Percentiles rank a stretch among this genome's conserved stretches.
phyloP scores from a whole-genome alignment of 768 basidiomycete genomes.

The Leccinum subtestaceum region DNA sequence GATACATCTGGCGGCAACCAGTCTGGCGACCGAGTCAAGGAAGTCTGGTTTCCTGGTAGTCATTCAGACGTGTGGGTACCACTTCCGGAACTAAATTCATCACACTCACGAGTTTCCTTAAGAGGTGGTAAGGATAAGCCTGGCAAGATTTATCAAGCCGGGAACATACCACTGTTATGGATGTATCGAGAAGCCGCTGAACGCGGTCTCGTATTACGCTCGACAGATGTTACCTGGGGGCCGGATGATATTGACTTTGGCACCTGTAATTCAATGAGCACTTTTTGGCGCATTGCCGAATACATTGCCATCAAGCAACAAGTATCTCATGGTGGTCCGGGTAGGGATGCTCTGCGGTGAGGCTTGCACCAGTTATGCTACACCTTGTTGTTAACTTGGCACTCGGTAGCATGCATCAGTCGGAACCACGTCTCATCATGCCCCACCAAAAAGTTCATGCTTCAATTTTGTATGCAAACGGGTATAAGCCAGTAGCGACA shows the following conservation, averaged over 20 bases:
- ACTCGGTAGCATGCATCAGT: constrained; percentile 2
- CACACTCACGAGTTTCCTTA: background rate
- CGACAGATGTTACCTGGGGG: constrained; percentile 16
- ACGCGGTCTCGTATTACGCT: constrained; percentile 7
- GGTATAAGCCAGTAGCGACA: background rate
- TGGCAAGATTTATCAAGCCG: background rate
- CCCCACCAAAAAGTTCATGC: background rate
- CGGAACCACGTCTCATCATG: constrained; percentile 12
- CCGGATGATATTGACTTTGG: constrained; percentile 18
- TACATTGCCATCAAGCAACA: constrained; percentile 14
- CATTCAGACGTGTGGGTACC: constrained; percentile 24
- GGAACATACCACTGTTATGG: background rate
- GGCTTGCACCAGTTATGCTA: background rate
- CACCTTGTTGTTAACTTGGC: background rate
- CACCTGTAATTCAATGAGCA: constrained; percentile 10
- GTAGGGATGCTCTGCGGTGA: constrained; percentile 8
- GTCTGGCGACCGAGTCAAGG: constrained; percentile 27
- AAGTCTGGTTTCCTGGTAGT: background rate
- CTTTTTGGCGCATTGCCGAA: constrained; percentile 6
- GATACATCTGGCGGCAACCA: background rate
- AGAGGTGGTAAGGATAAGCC: constrained; percentile 15
- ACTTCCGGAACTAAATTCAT: background rate
- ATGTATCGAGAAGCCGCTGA: background rate
- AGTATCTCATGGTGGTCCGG: background rate
- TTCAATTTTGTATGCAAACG: background rate